Percentiles rank a stretch among this genome's conserved stretches.
phyloP scores from a whole-genome alignment of 2,329 filamentous ascomycete genomes.

The Calonectria pseudoreteaudii region DNA sequence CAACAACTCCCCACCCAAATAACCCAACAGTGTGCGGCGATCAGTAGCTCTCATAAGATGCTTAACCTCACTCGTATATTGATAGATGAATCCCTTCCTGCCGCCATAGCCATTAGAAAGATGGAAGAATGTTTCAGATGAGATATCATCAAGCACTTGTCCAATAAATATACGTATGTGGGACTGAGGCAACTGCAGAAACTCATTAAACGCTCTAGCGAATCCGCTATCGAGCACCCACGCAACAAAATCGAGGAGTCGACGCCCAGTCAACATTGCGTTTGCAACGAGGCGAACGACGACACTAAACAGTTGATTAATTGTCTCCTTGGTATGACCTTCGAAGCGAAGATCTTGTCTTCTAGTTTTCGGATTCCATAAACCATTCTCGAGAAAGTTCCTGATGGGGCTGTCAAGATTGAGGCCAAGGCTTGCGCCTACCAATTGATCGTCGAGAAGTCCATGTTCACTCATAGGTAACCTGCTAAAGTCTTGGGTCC shows the following conservation, averaged over 20 bases:
- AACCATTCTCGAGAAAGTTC: not conserved
- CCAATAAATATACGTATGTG: not conserved
- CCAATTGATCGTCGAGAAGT: not conserved
- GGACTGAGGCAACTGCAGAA: not conserved
- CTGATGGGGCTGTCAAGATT: not conserved
- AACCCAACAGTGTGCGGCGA: not conserved
- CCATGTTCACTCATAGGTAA: not conserved
- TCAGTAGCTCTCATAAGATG: not conserved
- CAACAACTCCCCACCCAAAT: not conserved
- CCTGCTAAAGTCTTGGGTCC: not conserved
- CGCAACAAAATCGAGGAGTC: not conserved
- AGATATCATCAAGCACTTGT: not conserved
- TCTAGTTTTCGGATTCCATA: accelerated
- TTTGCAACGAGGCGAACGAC: not conserved
- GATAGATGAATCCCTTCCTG: too few relatives aligned
- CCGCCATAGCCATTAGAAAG: too few relatives aligned
- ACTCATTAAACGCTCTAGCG: not conserved
- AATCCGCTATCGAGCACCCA: not conserved
- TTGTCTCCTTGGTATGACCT: not conserved
- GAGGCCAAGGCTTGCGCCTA: not conserved
- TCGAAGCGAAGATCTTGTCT: not conserved
- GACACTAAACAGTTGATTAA: not conserved
- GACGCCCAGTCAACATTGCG: not conserved
- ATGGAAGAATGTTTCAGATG: not conserved
- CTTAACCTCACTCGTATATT: not conserved